Conservation (phyloP, 139 green algal species). For the Diplosphaera chodatii region DNA sequence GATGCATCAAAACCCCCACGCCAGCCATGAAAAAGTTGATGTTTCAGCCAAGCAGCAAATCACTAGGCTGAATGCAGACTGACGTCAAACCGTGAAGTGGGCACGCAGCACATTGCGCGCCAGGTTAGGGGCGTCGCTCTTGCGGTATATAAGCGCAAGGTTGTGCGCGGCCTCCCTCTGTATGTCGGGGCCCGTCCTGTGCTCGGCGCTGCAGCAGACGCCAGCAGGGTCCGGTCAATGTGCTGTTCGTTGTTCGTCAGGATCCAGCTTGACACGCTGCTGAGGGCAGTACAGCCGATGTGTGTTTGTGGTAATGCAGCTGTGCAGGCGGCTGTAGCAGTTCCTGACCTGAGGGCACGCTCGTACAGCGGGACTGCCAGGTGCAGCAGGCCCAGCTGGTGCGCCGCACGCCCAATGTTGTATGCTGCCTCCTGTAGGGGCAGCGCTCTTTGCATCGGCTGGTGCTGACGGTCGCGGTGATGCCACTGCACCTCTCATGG, state of each 20-base stretch:
- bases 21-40: too few species aligned
- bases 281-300: neutral
- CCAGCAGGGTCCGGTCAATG: too few species aligned
- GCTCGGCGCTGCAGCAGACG: neutral
- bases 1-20: too few species aligned
- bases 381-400: constrained; percentile 69
- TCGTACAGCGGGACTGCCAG: constrained; percentile 67
- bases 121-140: constrained; percentile 52
- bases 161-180: constrained; percentile 74
- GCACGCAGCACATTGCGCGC: constrained; percentile 53
- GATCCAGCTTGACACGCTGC: too few species aligned
- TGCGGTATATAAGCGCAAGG: constrained; percentile 61
- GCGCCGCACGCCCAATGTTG: constrained; percentile 76
- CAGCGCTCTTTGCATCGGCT: too few species aligned
- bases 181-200: constrained; percentile 20
- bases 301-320: neutral
- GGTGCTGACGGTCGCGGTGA: too few species aligned
- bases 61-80: too few species aligned
- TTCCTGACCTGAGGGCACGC: constrained; percentile 17
- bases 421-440: constrained; percentile 57
- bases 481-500: too few species aligned
- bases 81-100: constrained; percentile 49
- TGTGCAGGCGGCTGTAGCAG: neutral
- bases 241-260: neutral
- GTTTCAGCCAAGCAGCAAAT: too few species aligned